Conservation (phyloP, 2,329 filamentous ascomycete species). For the Dryadomyces quercus-mongolicae region DNA sequence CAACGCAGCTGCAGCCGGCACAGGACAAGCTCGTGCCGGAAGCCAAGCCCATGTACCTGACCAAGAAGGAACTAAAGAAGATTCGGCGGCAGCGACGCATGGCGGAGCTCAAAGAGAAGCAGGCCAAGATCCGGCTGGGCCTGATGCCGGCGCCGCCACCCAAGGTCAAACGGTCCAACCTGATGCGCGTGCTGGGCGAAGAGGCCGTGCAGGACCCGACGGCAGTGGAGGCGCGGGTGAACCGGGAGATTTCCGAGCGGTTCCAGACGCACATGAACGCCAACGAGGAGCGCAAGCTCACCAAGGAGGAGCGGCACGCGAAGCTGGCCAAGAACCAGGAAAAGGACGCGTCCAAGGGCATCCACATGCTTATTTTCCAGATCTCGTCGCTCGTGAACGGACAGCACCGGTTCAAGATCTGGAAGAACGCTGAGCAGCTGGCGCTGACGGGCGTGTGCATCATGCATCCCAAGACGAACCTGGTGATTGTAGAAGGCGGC, state of each 20-base stretch:
- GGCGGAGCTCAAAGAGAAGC: slow-evolving; percentile 88
- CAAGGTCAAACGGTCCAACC: slow-evolving; percentile 93
- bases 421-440: slow-evolving; percentile 82
- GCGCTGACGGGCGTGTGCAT: slow-evolving; percentile 82
- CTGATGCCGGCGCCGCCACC: slow-evolving; percentile 82
- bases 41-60: slow-evolving; percentile 86
- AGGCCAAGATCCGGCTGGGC: slow-evolving; percentile 88
- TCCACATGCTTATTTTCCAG: slow-evolving; percentile 79
- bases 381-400: slow-evolving; percentile 84
- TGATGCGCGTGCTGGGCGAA: slow-evolving; percentile 94
- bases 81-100: slow-evolving; percentile 79
- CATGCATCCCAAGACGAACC: slow-evolving; percentile 76
- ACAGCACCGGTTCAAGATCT: slow-evolving; percentile 86
- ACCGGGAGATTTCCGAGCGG: slow-evolving; percentile 81
- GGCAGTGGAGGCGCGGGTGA: slow-evolving; percentile 88
- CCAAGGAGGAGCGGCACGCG: slow-evolving; percentile 74
- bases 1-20: slow-evolving; percentile 78
- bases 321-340: slow-evolving; percentile 77
- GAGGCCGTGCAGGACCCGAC: slow-evolving; percentile 90
- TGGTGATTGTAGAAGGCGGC: slow-evolving; percentile 88
- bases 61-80: slow-evolving; percentile 82
- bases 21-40: slow-evolving; percentile 72
- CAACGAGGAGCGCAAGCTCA: slow-evolving; percentile 80
- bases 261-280: slow-evolving; percentile 61
- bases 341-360: slow-evolving; percentile 75